Evolutionary conservation across 83 land plant species (phyloP), one percentile per base, ranked within the genome.

Genomic region (Picea mariana): DNA sequence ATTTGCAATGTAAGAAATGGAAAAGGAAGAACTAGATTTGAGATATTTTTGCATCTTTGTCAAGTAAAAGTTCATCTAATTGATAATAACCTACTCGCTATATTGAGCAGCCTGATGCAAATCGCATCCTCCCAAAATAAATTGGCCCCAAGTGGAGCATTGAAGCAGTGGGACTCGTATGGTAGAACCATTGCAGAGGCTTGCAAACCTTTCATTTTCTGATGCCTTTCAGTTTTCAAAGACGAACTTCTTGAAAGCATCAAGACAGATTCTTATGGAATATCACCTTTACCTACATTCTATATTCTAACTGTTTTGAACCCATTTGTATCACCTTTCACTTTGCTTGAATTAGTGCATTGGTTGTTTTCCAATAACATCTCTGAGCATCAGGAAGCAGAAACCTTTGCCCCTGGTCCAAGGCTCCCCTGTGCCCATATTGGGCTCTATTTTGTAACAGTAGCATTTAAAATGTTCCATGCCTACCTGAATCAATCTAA

Each of bases 281-380:
- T 38, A 9, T 78, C 75, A 17, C 66, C 87, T 47, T 59, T 87
- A n/a, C 81, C 84, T 34, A 49, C 75, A 40, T 84, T 86, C 62
- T 82, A 79, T 84, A 68, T 81, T 58, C 52, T 88, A 31, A 77
- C 78, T 77, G n/a, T 42, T 49, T 82, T 85, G 63, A 85, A 75
- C 59, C 85, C 68, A 4, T 87, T 83, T 75, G 80, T 92, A 38
- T 80, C 89, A 12, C 94, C 91, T 71, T 85, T 83, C 80, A 82
- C 85, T 63, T 81, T 92, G 81, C 85, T 92, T 81, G 87, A 87
- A 79, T 72, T 88, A 58, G 87, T 73, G 26, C 24, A 88, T 47
- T 88, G 89, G 89, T 67, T 91, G 81, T 84, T 91, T 44, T 64
- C 52, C 20, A 71, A 71, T 71, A 34, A 44, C 75, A 71, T 40